A percentile compares a stretch with the other conserved stretches of the same genome.
These are phyloP conservation scores for Pyrenophora tritici-repentis DNA, from an alignment of 2,329 filamentous ascomycete genomes.

Conservation along the genomic window DNA sequence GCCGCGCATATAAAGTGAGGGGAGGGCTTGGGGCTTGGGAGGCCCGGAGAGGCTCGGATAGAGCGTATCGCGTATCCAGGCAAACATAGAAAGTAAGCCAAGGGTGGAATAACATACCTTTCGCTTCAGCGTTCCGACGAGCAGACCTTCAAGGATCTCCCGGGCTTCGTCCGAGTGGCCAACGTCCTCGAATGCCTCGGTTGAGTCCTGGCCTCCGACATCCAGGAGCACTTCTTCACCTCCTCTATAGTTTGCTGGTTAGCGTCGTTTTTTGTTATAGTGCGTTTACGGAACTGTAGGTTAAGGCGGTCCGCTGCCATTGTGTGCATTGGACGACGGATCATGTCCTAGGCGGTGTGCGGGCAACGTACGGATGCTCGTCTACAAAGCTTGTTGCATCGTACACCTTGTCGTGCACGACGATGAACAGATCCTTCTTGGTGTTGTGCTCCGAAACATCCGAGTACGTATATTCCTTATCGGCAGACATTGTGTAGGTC, in stretches of 20 bases:
- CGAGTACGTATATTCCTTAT: constrained; percentile 49
- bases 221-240: constrained; percentile 98
- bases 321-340: background rate
- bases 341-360: background rate
- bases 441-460: constrained; percentile 48
- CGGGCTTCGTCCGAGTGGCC: constrained; percentile 98
- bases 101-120: constrained; percentile 30
- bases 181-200: constrained; percentile 98
- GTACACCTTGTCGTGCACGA: constrained; percentile 98
- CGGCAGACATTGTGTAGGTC: constrained; percentile 41
- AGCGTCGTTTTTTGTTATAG: constrained; percentile 5
- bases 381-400: constrained; percentile 86
- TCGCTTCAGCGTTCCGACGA: constrained; percentile 47
- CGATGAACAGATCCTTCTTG: constrained; percentile 91
- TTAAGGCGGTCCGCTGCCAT: background rate
- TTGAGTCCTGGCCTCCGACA: constrained; percentile 92
- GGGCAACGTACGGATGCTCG: constrained; percentile 80
- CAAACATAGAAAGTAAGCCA: too few species aligned
- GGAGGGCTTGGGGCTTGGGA: too few species aligned
- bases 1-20: too few species aligned
- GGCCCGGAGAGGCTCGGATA: too few species aligned
- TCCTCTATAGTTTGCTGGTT: constrained; percentile 64
- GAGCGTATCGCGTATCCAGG: too few species aligned
- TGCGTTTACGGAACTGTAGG: background rate
- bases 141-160: constrained; percentile 74